Conservation (phyloP, 78 protist species). For the Goniomonas avonlea region DNA sequence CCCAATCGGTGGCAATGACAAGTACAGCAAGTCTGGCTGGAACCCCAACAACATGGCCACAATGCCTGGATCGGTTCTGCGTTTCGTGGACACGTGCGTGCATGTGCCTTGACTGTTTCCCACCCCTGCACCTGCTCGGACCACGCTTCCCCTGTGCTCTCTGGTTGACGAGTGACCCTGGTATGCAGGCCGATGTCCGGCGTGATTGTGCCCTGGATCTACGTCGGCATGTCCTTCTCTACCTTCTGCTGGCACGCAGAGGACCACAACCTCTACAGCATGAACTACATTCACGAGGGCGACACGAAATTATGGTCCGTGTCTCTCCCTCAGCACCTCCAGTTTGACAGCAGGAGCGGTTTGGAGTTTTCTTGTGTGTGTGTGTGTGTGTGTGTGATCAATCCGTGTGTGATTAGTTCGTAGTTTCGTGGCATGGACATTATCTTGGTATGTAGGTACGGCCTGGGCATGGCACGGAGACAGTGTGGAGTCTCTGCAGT, state of each 20-base stretch:
- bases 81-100: not conserved
- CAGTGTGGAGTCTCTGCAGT: no score
- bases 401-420: no score
- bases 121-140: conserved; percentile 9
- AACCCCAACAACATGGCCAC: conserved; percentile 34
- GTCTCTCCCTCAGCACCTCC: not conserved
- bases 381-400: no score
- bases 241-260: conserved; percentile 36
- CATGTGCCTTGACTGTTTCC: not conserved
- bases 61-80: not conserved
- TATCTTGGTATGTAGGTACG: no score
- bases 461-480: no score
- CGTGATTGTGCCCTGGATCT: conserved; percentile 60
- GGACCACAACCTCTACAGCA: conserved; percentile 30
- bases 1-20: not conserved
- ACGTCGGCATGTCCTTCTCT: conserved; percentile 75
- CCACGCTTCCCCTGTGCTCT: no score
- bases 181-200: conserved; percentile 45
- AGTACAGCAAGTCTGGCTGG: conserved; percentile 2
- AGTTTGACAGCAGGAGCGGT: no score
- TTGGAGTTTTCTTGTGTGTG: no score
- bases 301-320: conserved; percentile 24
- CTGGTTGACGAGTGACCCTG: no score
- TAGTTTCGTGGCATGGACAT: no score
- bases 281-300: conserved; percentile 37